Base-by-base conservation (phyloP, 1,284 basidiomycete genomes). In the Malassezia sp. region DNA sequence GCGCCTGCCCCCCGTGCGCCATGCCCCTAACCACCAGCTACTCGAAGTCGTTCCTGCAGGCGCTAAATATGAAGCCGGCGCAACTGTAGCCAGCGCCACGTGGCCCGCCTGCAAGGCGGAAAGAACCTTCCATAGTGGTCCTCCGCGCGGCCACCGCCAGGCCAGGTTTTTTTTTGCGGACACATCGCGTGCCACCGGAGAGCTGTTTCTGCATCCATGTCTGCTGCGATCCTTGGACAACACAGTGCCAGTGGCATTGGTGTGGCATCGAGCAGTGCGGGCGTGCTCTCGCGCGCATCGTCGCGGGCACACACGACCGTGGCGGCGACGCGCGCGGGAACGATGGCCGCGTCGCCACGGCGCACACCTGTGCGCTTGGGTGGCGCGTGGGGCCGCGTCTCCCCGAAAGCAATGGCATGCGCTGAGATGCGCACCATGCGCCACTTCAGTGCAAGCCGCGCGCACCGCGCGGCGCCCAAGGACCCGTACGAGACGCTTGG, bases 401-500 rank as follows among this genome's bases (percentile, higher is more conserved):
- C 15, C 18, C 8, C 32, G 18, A 9, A 8, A 17, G 18, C 9
- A 22, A 37, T 9, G 20, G 12, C 35, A 10, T 6, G 15, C 12
- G 18, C 23, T 21, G 24, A 33, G 7, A 12, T 20, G 33, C 12
- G 5, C n/a, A 21, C 9, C 28, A 14, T 28, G 34, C 47, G 47
- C 22, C 20, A 15, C 3, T 49, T 49, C 20, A 37, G 28, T 20
- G 10, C 39, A 2, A 43, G 39, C 14, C 21, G 38, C 6, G 5
- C 5, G 9, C 18, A 21, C 3, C 37, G 24, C 5, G 54, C 57
- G 1, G 53, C 57, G 8, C 29, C 78, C n/a, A 93, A 88, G 71
- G 82, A 89, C 69, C 93, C 93, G 0, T 99, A 99, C 71, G 73
- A 84, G 34, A 82, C 86, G 15, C 75, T 99, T 8, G 91, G 91